Conservation (phyloP, 345 rosid genomes). For the Litchi chinensis region DNA sequence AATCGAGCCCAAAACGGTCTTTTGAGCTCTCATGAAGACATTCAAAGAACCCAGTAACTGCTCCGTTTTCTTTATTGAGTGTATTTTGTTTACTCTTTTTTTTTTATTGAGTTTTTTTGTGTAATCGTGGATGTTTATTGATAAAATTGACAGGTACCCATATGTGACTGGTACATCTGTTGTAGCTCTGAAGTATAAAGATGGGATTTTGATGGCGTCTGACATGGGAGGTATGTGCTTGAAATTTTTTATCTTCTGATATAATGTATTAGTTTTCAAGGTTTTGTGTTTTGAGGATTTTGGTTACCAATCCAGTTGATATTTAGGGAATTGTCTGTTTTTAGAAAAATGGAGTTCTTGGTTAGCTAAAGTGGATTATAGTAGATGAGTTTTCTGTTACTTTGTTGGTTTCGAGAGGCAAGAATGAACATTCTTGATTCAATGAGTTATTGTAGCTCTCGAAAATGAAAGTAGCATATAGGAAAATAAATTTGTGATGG, state of each 20-base stretch:
- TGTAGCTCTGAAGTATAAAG: constrained; percentile 90
- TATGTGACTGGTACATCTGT: constrained; percentile 96
- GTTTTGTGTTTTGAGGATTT: background rate
- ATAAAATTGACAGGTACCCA: constrained; percentile 56
- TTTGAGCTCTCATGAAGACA: constrained; percentile 17
- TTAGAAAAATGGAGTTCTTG: background rate
- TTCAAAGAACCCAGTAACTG: constrained; percentile 27
- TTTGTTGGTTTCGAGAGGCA: background rate
- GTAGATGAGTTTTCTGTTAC: background rate
- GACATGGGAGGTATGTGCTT: constrained; percentile 82
- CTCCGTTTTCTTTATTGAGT: background rate
- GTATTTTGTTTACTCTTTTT: background rate
- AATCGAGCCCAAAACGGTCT: constrained; percentile 18
- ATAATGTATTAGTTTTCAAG: background rate
- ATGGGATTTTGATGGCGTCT: constrained; percentile 96
- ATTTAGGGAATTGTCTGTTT: background rate
- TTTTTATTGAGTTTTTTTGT: background rate
- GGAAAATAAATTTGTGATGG: background rate
- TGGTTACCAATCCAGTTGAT: background rate
- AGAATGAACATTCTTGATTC: background rate
- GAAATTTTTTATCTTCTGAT: background rate
- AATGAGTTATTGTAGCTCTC: background rate
- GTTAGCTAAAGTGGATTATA: background rate
- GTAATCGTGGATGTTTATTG: constrained; percentile 13
- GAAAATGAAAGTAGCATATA: background rate